A percentile compares a stretch with the other conserved stretches of the same genome.
Conservation (phyloP, 2,329 filamentous ascomycete species). For the Fusarium sp. region DNA sequence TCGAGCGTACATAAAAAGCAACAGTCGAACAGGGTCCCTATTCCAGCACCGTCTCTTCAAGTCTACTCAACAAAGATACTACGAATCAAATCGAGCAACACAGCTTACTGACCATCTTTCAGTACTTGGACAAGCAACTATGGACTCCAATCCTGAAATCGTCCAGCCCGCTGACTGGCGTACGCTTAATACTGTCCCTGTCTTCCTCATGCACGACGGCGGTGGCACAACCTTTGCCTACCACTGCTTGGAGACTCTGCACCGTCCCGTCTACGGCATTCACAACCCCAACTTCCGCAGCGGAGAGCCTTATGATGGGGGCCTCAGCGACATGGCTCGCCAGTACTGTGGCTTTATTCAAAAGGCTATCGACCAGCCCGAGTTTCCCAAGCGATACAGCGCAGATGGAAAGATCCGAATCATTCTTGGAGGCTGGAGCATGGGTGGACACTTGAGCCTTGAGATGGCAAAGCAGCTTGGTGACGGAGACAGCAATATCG, state of each 20-base stretch:
- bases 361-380: slow-evolving; percentile 44
- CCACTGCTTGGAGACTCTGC: slow-evolving; percentile 60
- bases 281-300: slow-evolving; percentile 62
- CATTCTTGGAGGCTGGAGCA: slow-evolving; percentile 64
- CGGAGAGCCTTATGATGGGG: slow-evolving; percentile 58
- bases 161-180: slow-evolving; percentile 49
- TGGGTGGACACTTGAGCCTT: slow-evolving; percentile 62
- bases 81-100: background rate
- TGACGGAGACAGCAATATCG: slow-evolving; percentile 49
- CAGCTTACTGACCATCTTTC: background rate
- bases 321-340: slow-evolving; percentile 63
- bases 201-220: slow-evolving; percentile 68
- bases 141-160: slow-evolving; percentile 46
- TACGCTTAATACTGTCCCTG: slow-evolving; percentile 50
- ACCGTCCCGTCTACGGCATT: slow-evolving; percentile 62
- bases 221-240: slow-evolving; percentile 68
- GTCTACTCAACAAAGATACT: background rate
- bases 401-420: slow-evolving; percentile 49
- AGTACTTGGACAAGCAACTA: background rate
- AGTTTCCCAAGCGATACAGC: slow-evolving; percentile 44
- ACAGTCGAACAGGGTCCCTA: background rate
- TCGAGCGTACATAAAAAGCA: background rate
- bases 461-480: slow-evolving; percentile 59
- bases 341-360: slow-evolving; percentile 60
- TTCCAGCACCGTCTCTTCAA: background rate